Conservation (phyloP, 83 land plant genomes). For the Isoetes engelmannii region DNA sequence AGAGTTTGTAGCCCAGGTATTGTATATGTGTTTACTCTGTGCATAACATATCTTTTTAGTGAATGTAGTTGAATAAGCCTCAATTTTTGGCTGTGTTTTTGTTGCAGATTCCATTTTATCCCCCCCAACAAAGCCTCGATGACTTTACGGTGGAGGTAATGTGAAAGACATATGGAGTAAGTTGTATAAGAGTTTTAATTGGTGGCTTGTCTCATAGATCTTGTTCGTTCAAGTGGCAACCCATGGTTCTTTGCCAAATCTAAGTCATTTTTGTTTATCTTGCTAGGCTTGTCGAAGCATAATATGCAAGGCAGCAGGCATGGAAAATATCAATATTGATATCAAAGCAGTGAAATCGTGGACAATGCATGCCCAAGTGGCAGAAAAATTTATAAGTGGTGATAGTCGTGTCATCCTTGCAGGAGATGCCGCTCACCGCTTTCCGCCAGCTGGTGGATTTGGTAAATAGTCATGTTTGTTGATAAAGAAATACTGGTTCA, state of each 20-base stretch:
- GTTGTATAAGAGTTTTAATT: neutral
- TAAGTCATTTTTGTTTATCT: too few relatives aligned
- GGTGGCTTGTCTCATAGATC: neutral
- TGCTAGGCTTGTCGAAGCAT: constrained; percentile 58
- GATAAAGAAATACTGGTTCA: neutral
- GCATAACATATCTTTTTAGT: constrained; percentile 11
- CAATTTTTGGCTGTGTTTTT: neutral
- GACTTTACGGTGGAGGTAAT: constrained; percentile 57
- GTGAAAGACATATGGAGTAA: neutral
- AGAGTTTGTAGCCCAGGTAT: constrained; percentile 83
- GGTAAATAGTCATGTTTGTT: constrained; percentile 36
- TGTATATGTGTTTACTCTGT: constrained; percentile 12
- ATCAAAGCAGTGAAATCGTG: constrained; percentile 70
- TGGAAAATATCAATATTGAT: constrained; percentile 37
- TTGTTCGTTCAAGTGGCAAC: too few relatives aligned
- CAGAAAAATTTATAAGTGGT: constrained; percentile 46
- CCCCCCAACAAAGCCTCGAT: constrained; percentile 62
- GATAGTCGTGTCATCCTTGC: constrained; percentile 61
- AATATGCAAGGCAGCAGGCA: constrained; percentile 52
- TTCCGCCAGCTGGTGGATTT: constrained; percentile 98
- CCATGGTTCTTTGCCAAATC: too few relatives aligned
- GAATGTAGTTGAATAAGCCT: neutral
- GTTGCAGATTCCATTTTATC: constrained; percentile 65
- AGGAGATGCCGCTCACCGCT: constrained; percentile 96
- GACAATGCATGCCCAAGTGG: constrained; percentile 98